These are phyloP conservation scores for Tardiomyces blankii DNA, from an alignment of 1,139 yeast species.

Conservation along the genomic window DNA sequence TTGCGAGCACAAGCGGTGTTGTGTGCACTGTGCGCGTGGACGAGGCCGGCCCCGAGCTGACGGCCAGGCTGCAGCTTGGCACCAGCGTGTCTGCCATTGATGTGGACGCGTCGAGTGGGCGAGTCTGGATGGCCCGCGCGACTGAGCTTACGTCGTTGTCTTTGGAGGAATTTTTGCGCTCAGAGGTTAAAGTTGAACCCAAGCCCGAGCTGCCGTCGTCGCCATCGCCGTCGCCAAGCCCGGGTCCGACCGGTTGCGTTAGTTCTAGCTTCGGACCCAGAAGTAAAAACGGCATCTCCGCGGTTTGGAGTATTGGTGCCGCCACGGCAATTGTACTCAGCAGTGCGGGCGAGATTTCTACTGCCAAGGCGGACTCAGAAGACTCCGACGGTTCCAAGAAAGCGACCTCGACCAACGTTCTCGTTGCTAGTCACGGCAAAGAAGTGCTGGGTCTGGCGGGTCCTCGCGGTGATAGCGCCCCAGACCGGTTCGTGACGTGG, in stretches of 20 bases:
- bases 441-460: background rate
- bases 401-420: no score
- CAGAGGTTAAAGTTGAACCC: background rate
- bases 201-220: no score
- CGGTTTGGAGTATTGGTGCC: background rate
- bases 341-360: background rate
- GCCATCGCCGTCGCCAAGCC: no score
- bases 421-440: background rate
- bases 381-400: background rate
- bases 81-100: background rate
- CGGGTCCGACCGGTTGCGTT: no score
- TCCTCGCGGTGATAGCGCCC: background rate
- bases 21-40: constrained; percentile 20
- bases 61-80: background rate
- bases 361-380: background rate
- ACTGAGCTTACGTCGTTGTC: background rate
- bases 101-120: background rate
- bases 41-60: background rate
- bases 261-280: no score
- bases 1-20: constrained; percentile 36
- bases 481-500: background rate
- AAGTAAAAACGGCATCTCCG: background rate
- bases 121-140: background rate
- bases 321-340: background rate
- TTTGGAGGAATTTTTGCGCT: background rate